A percentile compares a stretch with the other conserved stretches of the same genome.
These are phyloP conservation scores for Rozella allomycis DNA, from an alignment of 371 early-diverging fungal genomes.

Conservation along the genomic window DNA sequence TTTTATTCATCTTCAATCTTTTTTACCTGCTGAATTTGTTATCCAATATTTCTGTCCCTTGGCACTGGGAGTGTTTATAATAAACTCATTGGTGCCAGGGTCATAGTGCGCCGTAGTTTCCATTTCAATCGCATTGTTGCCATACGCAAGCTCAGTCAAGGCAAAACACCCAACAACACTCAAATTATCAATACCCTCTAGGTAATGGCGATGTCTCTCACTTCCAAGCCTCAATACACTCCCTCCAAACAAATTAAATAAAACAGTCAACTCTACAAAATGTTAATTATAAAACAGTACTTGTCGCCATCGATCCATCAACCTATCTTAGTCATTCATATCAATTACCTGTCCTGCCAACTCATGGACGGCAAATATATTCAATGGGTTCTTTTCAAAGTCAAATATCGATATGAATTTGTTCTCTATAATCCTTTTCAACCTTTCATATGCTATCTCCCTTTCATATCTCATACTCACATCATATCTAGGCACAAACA, in stretches of 20 bases:
- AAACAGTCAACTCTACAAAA: conserved; percentile 36
- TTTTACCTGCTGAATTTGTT: conserved; percentile 31
- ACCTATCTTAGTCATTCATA: no score
- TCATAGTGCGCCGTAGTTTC: conserved; percentile 31
- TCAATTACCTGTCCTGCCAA: conserved; percentile 40
- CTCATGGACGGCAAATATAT: conserved; percentile 47
- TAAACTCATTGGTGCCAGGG: conserved; percentile 32
- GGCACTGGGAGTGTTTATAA: conserved; percentile 41
- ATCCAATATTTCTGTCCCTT: conserved; percentile 50
- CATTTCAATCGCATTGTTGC: conserved; percentile 54
- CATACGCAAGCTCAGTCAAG: conserved; percentile 46
- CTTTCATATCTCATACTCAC: conserved; percentile 27
- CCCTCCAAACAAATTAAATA: conserved; percentile 14
- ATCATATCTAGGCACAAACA: conserved; percentile 39
- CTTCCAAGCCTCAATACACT: conserved; percentile 46
- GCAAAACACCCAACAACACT: conserved; percentile 41
- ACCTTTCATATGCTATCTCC: conserved; percentile 38
- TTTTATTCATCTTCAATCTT: no score
- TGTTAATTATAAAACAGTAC: no score
- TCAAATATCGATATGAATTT: conserved; percentile 41
- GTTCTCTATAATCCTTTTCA: conserved; percentile 27
- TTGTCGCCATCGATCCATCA: conserved; percentile 43
- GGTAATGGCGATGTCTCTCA: conserved; percentile 33
- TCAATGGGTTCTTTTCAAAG: conserved; percentile 47
- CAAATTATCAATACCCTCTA: conserved; percentile 31